phyloP scores from a whole-genome alignment of 2,329 filamentous ascomycete genomes.

The Aspergillus costaricaensis region DNA sequence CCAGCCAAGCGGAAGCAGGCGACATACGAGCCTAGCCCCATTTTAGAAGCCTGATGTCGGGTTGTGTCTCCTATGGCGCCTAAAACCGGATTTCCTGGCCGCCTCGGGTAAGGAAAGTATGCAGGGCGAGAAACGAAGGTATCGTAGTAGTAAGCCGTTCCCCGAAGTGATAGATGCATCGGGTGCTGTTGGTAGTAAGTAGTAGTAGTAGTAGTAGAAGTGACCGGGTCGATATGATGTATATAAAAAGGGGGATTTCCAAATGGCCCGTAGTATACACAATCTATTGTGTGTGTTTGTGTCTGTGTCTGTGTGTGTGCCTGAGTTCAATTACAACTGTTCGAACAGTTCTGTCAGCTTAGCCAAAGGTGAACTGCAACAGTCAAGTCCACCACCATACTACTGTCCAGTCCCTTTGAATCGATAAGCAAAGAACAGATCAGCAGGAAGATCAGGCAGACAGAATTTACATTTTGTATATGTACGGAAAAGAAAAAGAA shows the following conservation, averaged over 20 bases:
- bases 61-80: slow-evolving; percentile 8
- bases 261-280: slow-evolving; percentile 1
- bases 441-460: not conserved
- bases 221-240: not conserved
- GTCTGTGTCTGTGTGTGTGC: not conserved
- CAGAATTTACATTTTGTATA: not conserved
- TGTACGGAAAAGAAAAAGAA: not conserved
- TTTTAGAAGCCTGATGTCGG: slow-evolving; percentile 5
- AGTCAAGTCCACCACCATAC: not conserved
- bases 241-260: slow-evolving; percentile 6
- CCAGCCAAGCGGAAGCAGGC: slow-evolving; percentile 10
- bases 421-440: not conserved
- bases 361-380: not conserved
- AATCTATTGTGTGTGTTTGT: not conserved
- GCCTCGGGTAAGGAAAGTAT: not conserved
- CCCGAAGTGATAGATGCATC: not conserved
- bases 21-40: slow-evolving; percentile 4
- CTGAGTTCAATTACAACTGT: not conserved
- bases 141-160: no score
- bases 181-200: not conserved
- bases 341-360: not conserved
- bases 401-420: not conserved
- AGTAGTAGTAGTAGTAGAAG: not conserved
- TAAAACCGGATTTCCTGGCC: slow-evolving; percentile 5
- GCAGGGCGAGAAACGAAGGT: not conserved